Percentiles rank a stretch among this genome's conserved stretches.
Conservation (phyloP, 257 asterid species). For the Solanum bulbocastanum region DNA sequence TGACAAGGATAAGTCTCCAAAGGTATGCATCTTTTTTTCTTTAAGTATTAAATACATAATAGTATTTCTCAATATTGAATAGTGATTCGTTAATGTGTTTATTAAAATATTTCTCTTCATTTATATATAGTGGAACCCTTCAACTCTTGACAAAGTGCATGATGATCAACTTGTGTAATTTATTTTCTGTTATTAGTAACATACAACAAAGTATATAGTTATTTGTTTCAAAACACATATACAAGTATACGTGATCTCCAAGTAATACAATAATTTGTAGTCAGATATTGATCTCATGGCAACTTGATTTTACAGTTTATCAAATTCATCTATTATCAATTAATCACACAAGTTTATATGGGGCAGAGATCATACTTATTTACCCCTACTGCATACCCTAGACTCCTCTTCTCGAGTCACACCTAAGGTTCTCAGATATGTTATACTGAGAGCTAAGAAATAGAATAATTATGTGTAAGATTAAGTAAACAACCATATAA, state of each 20-base stretch:
- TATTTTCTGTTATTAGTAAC: neutral
- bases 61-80: neutral
- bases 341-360: too few species aligned
- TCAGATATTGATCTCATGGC: neutral
- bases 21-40: neutral
- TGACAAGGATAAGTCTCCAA: neutral
- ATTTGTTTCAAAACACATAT: too few species aligned
- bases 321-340: neutral
- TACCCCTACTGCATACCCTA: too few species aligned
- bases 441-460: too few species aligned
- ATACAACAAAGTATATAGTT: neutral
- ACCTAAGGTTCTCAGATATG: too few species aligned
- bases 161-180: neutral
- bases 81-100: neutral
- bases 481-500: too few species aligned
- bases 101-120: neutral
- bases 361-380: too few species aligned
- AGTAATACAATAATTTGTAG: neutral
- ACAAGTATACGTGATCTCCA: neutral
- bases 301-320: neutral
- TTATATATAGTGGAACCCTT: neutral
- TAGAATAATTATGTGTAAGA: too few species aligned
- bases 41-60: neutral
- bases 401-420: too few species aligned
- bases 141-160: constrained; percentile 30